Percentiles rank a stretch among this genome's conserved stretches.
Evolutionary conservation across 805 yeast species (phyloP).

Genomic region (Wickerhamomyces canadensis): DNA sequence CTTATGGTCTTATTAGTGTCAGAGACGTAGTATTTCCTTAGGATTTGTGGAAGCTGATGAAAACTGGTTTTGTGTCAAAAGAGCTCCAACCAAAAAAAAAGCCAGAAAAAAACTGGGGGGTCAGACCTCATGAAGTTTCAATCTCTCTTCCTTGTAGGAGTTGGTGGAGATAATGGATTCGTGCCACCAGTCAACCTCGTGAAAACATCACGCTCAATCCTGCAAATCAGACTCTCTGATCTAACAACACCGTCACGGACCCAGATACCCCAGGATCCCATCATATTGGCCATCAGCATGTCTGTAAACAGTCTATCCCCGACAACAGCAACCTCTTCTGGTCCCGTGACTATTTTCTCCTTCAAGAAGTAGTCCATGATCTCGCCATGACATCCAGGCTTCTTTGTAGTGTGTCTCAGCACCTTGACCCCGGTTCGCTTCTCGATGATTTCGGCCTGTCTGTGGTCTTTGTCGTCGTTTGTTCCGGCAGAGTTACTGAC

Average conservation of each 20-base stretch:
- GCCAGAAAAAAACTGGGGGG: background rate
- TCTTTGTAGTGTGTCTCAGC: slow-evolving; percentile 65
- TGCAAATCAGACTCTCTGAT: slow-evolving; percentile 46
- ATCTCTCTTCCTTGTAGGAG: slow-evolving; percentile 1
- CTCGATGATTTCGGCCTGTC: slow-evolving; percentile 61
- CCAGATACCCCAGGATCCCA: slow-evolving; percentile 89
- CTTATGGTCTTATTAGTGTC: no score
- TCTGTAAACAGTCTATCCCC: slow-evolving; percentile 94
- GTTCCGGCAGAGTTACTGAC: slow-evolving; percentile 96
- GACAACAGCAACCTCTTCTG: slow-evolving; percentile 71
- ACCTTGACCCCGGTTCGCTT: slow-evolving; percentile 62
- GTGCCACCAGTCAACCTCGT: slow-evolving; percentile 5
- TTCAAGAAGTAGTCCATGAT: slow-evolving; percentile 52
- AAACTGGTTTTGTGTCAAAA: no score
- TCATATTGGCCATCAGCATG: slow-evolving; percentile 86
- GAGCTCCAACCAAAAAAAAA: background rate
- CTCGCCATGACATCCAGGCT: slow-evolving; percentile 76
- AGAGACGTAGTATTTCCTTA: no score
- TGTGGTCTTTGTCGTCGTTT: slow-evolving; percentile 54
- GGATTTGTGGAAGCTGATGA: no score
- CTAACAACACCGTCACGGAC: slow-evolving; percentile 66
- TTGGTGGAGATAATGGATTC: slow-evolving; percentile 3
- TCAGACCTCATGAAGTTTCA: background rate
- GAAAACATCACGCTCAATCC: slow-evolving; percentile 40
- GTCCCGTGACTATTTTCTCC: slow-evolving; percentile 35